A percentile compares a stretch with the other conserved stretches of the same genome.
Conservation (phyloP, 1,139 yeast genomes). For the Magnusiomyces ingens region DNA sequence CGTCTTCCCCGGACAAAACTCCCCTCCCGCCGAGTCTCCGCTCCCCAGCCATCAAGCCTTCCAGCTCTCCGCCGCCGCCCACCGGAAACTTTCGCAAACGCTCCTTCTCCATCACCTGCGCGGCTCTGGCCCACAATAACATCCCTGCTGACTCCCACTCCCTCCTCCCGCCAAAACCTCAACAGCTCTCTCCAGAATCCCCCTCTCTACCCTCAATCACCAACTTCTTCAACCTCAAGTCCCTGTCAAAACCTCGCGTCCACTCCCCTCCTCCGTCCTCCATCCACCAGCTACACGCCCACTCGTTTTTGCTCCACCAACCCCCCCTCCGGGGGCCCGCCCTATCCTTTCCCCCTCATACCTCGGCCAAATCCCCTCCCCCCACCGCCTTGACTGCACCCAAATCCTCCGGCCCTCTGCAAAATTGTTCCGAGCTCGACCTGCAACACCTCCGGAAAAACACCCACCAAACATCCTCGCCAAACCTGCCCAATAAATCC, state of each 20-base stretch:
- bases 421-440: neutral
- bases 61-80: too few species aligned
- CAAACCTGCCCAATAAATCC: neutral
- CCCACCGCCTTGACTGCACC: neutral
- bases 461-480: neutral
- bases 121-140: conserved; percentile 4
- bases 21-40: conserved; percentile 5
- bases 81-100: neutral
- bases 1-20: too few species aligned
- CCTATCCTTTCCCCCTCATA: neutral
- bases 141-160: neutral
- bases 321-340: neutral
- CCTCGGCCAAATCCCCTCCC: too few species aligned
- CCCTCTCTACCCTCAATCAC: neutral
- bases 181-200: neutral
- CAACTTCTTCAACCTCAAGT: neutral
- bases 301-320: neutral
- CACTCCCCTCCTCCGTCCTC: neutral
- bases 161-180: neutral
- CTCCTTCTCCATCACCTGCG: conserved; percentile 5
- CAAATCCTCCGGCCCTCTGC: neutral
- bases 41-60: neutral
- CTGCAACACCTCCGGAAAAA: too few species aligned
- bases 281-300: neutral
- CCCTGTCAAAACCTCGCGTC: neutral